phyloP scores from a whole-genome alignment of 768 basidiomycete genomes.

The Trametes cubensis region DNA sequence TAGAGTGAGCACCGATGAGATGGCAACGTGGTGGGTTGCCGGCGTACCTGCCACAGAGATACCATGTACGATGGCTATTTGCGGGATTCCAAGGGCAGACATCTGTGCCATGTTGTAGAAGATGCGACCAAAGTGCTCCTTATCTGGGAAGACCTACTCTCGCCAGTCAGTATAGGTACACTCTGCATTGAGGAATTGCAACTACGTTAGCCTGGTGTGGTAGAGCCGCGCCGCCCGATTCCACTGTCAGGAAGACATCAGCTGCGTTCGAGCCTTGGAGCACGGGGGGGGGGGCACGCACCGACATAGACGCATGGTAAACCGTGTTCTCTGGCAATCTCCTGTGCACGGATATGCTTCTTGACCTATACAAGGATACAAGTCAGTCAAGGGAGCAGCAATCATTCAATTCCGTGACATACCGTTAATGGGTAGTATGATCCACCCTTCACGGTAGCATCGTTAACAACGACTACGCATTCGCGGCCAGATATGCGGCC shows the following conservation, averaged over 20 bases:
- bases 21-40: neutral
- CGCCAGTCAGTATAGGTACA: neutral
- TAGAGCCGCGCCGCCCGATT: constrained; percentile 91
- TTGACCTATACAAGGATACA: constrained; percentile 59
- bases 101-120: constrained; percentile 99
- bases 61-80: constrained; percentile 91
- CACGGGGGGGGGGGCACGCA: constrained; percentile 38
- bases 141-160: constrained; percentile 82
- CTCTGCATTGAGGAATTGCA: neutral
- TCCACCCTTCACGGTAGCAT: constrained; percentile 91
- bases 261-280: neutral
- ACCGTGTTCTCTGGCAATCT: constrained; percentile 89
- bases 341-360: constrained; percentile 93
- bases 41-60: constrained; percentile 82
- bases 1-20: constrained; percentile 4
- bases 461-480: constrained; percentile 91
- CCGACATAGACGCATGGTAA: constrained; percentile 92
- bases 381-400: neutral
- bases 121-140: constrained; percentile 93
- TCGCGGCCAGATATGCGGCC: constrained; percentile 75
- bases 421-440: constrained; percentile 90
- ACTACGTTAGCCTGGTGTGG: constrained; percentile 85
- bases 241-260: constrained; percentile 53
- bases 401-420: constrained; percentile 16
- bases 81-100: constrained; percentile 89